Evolutionary conservation across 2,329 filamentous ascomycete species (phyloP).

Genomic region (Ophioceras dolichostomum): DNA sequence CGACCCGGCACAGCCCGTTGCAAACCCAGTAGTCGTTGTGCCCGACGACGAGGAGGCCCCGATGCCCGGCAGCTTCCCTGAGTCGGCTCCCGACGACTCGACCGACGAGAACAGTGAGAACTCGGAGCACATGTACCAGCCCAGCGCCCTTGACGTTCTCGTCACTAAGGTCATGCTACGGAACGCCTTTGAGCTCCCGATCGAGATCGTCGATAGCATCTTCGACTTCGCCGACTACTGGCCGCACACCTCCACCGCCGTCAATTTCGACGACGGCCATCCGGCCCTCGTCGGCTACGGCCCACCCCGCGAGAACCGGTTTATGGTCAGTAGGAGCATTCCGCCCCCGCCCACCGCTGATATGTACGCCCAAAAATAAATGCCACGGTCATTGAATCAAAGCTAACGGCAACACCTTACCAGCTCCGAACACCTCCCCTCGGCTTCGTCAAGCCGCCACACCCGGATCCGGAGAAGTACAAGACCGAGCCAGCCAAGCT

Average conservation of each 20-base stretch:
- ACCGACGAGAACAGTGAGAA: background rate
- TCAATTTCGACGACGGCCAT: constrained; percentile 12
- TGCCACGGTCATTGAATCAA: too few relatives aligned
- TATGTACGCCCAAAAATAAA: too few relatives aligned
- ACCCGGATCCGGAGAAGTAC: constrained; percentile 11
- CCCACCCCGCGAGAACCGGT: constrained; percentile 18
- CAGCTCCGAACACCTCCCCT: constrained; percentile 28
- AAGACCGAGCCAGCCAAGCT: constrained; percentile 4
- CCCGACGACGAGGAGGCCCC: too few relatives aligned
- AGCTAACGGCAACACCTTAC: too few relatives aligned
- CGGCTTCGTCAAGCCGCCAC: constrained; percentile 20
- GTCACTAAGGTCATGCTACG: constrained; percentile 34
- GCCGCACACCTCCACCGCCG: constrained; percentile 31
- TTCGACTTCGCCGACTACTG: constrained; percentile 52
- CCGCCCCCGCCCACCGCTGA: too few relatives aligned
- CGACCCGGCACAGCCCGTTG: too few relatives aligned
- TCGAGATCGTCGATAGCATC: constrained; percentile 42
- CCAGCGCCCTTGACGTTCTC: constrained; percentile 34
- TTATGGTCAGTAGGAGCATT: constrained; percentile 26
- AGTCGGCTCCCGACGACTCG: background rate
- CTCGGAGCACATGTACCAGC: constrained; percentile 11
- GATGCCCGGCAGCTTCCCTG: background rate
- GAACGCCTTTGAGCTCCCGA: constrained; percentile 30
- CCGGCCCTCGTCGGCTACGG: constrained; percentile 3
- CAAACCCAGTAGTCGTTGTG: too few relatives aligned